Percentiles rank a stretch among this genome's conserved stretches.
Conservation (phyloP, 176 grass and related monocot genomes). For the Eragrostis curvula region DNA sequence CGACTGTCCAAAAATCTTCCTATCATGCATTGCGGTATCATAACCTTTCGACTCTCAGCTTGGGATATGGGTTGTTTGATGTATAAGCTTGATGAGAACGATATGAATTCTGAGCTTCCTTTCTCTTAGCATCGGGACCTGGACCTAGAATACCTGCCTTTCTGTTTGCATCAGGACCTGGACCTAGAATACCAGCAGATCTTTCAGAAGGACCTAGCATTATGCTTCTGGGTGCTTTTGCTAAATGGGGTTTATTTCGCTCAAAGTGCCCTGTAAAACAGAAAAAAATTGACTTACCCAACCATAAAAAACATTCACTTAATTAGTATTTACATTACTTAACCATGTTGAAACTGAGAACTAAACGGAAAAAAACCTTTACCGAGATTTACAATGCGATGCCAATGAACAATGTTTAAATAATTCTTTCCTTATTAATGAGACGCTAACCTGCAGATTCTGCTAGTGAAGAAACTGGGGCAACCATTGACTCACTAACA, state of each 20-base stretch:
- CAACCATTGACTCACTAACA: slow-evolving; percentile 35
- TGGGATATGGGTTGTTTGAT: slow-evolving; percentile 26
- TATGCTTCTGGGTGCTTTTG: slow-evolving; percentile 42
- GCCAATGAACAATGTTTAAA: slow-evolving; percentile 45
- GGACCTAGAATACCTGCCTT: slow-evolving; percentile 51
- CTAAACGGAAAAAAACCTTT: slow-evolving; percentile 1
- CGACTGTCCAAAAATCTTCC: slow-evolving; percentile 13
- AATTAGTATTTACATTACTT: neutral
- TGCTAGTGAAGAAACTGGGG: slow-evolving; percentile 42
- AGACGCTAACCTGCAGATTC: slow-evolving; percentile 44
- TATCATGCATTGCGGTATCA: slow-evolving; percentile 5
- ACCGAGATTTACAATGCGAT: slow-evolving; percentile 44
- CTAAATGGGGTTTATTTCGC: slow-evolving; percentile 54
- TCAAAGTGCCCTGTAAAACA: slow-evolving; percentile 53
- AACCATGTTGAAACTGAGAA: neutral
- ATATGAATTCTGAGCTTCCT: slow-evolving; percentile 34
- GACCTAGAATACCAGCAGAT: slow-evolving; percentile 47
- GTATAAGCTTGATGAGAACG: slow-evolving; percentile 37
- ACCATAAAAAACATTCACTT: slow-evolving; percentile 4
- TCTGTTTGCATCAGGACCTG: no score
- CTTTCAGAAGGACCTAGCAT: slow-evolving; percentile 44
- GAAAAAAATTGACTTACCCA: slow-evolving; percentile 30
- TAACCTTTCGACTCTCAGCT: slow-evolving; percentile 21
- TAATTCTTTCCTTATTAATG: slow-evolving; percentile 43
- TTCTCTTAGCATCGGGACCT: slow-evolving; percentile 47